Evolutionary conservation across 495 filamentous ascomycete genomes (phyloP).

Genomic region (Penicillium flavigenum): DNA sequence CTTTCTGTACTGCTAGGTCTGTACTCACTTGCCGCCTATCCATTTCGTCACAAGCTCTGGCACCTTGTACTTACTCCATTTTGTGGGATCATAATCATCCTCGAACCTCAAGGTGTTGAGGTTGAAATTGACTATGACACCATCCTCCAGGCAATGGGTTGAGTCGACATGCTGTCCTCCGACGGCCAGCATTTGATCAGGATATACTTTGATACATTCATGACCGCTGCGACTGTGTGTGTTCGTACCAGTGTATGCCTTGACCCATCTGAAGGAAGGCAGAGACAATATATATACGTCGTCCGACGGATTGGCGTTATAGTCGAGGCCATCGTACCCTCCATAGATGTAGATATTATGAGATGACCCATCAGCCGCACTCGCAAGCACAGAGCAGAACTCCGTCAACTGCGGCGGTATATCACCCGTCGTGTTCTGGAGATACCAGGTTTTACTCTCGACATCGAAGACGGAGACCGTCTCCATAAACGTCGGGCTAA

Average conservation of each 20-base stretch:
- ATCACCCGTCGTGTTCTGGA: slow-evolving; percentile 58
- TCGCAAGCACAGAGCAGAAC: slow-evolving; percentile 66
- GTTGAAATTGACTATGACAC: slow-evolving; percentile 63
- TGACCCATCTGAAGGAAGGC: slow-evolving; percentile 75
- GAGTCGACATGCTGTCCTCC: slow-evolving; percentile 48
- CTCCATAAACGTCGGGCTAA: slow-evolving; percentile 60
- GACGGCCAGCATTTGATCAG: slow-evolving; percentile 72
- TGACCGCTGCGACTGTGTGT: slow-evolving; percentile 59
- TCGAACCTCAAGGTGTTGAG: slow-evolving; percentile 59
- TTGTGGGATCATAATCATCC: slow-evolving; percentile 57
- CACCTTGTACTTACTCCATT: slow-evolving; percentile 59
- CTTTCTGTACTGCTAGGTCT: not conserved
- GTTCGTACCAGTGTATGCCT: slow-evolving; percentile 48
- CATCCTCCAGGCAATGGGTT: slow-evolving; percentile 49
- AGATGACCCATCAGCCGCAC: slow-evolving; percentile 59
- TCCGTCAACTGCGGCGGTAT: slow-evolving; percentile 53
- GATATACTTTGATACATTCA: slow-evolving; percentile 65
- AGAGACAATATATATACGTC: slow-evolving; percentile 74
- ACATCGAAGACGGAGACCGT: slow-evolving; percentile 71
- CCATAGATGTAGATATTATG: slow-evolving; percentile 78
- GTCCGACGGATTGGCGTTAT: slow-evolving; percentile 46
- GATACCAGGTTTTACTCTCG: slow-evolving; percentile 49
- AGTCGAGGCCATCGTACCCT: slow-evolving; percentile 56
- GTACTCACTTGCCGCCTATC: slow-evolving; percentile 61
- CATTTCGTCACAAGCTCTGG: slow-evolving; percentile 53